Conservation (phyloP, 1,139 yeast genomes). For the Yamadazyma songkhlaensis region DNA sequence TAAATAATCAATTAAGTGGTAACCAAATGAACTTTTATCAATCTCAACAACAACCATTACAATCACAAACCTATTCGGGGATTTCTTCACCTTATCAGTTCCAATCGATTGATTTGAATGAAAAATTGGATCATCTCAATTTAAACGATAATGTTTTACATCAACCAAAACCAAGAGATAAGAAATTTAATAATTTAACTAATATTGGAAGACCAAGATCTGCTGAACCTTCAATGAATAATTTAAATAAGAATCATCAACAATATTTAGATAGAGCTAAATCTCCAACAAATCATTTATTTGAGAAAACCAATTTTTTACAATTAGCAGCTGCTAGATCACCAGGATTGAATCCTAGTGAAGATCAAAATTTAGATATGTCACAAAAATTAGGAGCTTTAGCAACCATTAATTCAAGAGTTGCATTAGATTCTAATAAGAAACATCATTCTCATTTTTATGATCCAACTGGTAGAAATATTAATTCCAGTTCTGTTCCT, state of each 20-base stretch:
- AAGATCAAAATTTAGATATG: constrained; percentile 31
- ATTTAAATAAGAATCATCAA: constrained; percentile 11
- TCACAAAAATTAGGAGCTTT: constrained; percentile 58
- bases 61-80: constrained; percentile 2
- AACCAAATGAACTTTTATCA: constrained; percentile 10
- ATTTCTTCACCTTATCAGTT: constrained; percentile 12
- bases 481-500: constrained; percentile 41
- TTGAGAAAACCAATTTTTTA: constrained; percentile 43
- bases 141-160: constrained; percentile 24
- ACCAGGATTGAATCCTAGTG: constrained; percentile 15
- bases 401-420: constrained; percentile 60
- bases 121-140: constrained; percentile 30
- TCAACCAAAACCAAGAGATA: constrained; percentile 40
- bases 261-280: constrained; percentile 33
- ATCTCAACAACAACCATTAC: constrained; percentile 1
- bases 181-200: constrained; percentile 10
- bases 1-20: constrained; percentile 30
- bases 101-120: constrained; percentile 17
- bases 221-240: constrained; percentile 34
- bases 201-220: constrained; percentile 38
- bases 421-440: constrained; percentile 55
- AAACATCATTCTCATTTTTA: constrained; percentile 21
- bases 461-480: constrained; percentile 35
- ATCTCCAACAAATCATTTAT: constrained; percentile 45
- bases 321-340: constrained; percentile 41